Evolutionary conservation across 306 rosid species (phyloP).

Genomic region (Glycine latifolia): DNA sequence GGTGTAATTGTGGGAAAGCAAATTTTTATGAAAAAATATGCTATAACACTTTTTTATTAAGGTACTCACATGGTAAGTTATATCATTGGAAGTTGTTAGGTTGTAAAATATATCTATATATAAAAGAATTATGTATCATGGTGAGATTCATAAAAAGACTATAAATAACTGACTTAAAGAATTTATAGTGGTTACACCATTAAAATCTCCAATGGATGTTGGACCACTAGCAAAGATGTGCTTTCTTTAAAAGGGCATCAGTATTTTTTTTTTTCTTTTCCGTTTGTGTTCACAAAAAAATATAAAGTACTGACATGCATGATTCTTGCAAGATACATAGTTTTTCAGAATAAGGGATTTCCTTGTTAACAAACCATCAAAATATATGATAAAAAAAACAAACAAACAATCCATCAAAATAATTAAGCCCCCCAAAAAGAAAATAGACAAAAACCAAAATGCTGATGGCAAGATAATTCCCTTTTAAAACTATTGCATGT

Average conservation of each 20-base stretch:
- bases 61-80: background rate
- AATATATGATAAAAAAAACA: too few relatives aligned
- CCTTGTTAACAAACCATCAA: background rate
- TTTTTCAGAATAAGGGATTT: background rate
- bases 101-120: background rate
- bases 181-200: background rate
- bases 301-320: background rate
- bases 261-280: background rate
- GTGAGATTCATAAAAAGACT: background rate
- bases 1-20: background rate
- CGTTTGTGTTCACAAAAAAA: background rate
- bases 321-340: background rate
- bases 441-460: background rate
- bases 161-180: background rate
- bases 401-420: background rate
- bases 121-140: background rate
- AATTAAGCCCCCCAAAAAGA: background rate
- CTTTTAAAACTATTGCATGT: background rate
- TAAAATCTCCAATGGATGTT: background rate
- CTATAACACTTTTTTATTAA: background rate
- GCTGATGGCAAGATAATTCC: background rate
- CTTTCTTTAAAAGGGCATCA: constrained; percentile 6
- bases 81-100: background rate
- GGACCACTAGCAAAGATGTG: constrained; percentile 7
- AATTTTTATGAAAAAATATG: background rate